Evolutionary conservation across 257 asterid species (phyloP).

Genomic region (Solanum ossicruentum): DNA sequence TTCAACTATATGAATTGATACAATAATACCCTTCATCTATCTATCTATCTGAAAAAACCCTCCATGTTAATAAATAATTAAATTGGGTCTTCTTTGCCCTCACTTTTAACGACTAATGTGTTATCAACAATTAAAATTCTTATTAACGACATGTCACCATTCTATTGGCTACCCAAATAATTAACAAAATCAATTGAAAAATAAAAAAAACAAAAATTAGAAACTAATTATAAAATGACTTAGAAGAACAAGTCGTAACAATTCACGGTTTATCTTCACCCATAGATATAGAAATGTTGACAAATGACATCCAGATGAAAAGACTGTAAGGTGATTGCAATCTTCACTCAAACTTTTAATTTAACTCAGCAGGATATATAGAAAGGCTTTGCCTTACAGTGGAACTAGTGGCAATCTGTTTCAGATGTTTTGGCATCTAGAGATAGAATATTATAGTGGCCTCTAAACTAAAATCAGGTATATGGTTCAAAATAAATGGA

Average conservation of each 20-base stretch:
- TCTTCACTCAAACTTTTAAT: not conserved
- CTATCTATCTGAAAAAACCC: too few relatives aligned
- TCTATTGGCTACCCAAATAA: too few relatives aligned
- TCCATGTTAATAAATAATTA: too few relatives aligned
- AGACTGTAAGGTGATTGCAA: not conserved
- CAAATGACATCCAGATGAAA: not conserved
- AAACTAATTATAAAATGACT: too few relatives aligned
- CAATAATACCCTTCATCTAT: too few relatives aligned
- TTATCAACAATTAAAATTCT: too few relatives aligned
- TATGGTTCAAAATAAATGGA: not conserved
- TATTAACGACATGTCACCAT: too few relatives aligned
- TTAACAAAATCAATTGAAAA: too few relatives aligned
- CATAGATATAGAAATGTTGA: not conserved
- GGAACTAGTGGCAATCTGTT: not conserved
- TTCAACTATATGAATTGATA: too few relatives aligned
- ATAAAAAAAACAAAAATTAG: too few relatives aligned
- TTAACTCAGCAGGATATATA: not conserved
- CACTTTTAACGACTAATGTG: too few relatives aligned
- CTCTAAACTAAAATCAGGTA: not conserved
- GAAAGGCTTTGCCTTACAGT: slow-evolving; percentile 3
- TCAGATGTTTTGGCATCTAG: not conserved
- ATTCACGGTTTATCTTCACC: not conserved
- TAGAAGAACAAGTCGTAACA: not conserved
- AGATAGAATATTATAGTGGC: not conserved
- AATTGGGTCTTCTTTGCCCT: too few relatives aligned